Percentiles rank a stretch among this genome's conserved stretches.
Conservation (phyloP, 1,139 yeast species). For the Yamadazyma epiphylla region DNA sequence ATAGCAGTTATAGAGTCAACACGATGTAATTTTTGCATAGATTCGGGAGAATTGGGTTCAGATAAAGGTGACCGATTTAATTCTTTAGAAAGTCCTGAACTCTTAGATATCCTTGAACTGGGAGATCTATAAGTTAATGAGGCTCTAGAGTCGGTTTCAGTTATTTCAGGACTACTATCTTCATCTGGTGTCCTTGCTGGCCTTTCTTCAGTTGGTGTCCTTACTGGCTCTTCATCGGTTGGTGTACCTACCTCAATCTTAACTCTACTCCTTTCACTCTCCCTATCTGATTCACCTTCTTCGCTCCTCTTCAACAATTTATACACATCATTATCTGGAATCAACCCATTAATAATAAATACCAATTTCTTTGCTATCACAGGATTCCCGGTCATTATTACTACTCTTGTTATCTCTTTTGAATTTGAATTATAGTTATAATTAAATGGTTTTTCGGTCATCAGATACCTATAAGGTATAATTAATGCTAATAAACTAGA, state of each 20-base stretch:
- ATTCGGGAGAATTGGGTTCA: too few relatives aligned
- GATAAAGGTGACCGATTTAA: too few relatives aligned
- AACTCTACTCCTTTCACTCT: too few relatives aligned
- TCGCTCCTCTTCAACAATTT: slow-evolving; percentile 5
- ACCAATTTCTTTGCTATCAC: slow-evolving; percentile 58
- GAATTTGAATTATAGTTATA: slow-evolving; percentile 13
- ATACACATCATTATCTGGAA: slow-evolving; percentile 24
- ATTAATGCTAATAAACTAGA: slow-evolving; percentile 45
- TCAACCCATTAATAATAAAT: slow-evolving; percentile 50
- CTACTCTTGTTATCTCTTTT: slow-evolving; percentile 43
- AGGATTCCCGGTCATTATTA: slow-evolving; percentile 58
- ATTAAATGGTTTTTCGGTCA: slow-evolving; percentile 31
- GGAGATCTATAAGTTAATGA: too few relatives aligned
- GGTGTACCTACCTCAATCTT: too few relatives aligned
- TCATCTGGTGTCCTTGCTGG: background rate
- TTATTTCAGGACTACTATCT: too few relatives aligned
- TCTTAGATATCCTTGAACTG: background rate
- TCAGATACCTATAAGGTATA: slow-evolving; percentile 33
- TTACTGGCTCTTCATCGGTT: too few relatives aligned
- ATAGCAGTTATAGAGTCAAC: too few relatives aligned
- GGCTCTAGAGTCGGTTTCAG: too few relatives aligned
- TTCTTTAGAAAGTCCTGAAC: background rate
- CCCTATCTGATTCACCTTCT: too few relatives aligned
- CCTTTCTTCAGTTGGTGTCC: too few relatives aligned
- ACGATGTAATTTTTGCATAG: too few relatives aligned